phyloP scores from a whole-genome alignment of 2,329 filamentous ascomycete genomes.

The Neopestalotiopsis sp. region DNA sequence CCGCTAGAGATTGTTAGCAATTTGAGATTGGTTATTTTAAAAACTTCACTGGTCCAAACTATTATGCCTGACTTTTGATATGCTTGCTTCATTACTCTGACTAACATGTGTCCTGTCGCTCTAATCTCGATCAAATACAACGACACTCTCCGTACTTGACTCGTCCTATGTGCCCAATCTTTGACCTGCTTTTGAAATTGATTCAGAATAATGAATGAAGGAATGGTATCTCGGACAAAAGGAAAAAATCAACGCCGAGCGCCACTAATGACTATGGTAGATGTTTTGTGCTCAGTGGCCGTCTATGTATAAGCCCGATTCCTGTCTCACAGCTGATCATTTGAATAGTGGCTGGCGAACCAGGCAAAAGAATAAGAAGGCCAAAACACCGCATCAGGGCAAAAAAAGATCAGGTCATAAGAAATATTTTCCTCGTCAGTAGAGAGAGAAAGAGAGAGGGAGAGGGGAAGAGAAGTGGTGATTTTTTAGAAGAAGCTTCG shows the following conservation, averaged over 20 bases:
- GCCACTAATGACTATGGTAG: not conserved
- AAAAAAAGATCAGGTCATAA: not conserved
- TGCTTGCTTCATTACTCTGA: not conserved
- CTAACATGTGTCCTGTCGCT: too few relatives aligned
- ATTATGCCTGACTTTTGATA: not conserved
- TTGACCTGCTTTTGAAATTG: not conserved
- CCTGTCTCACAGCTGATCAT: not conserved
- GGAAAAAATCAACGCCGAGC: not conserved
- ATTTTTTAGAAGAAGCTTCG: slow-evolving; percentile 2
- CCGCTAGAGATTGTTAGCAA: not conserved
- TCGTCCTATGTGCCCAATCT: not conserved
- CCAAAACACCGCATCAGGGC: not conserved
- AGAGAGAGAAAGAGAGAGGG: too few relatives aligned
- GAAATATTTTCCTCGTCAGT: too few relatives aligned
- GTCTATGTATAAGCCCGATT: not conserved
- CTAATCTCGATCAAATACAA: too few relatives aligned
- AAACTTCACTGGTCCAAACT: not conserved
- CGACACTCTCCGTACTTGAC: too few relatives aligned
- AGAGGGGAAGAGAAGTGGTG: not conserved
- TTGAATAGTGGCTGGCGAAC: not conserved
- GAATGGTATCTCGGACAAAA: slow-evolving; percentile 1
- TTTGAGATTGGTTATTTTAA: not conserved
- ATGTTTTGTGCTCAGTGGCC: not conserved
- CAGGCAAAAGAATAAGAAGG: not conserved
- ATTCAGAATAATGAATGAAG: not conserved